Evolutionary conservation across 768 basidiomycete genomes (phyloP), one percentile per base, ranked within the genome.

Genomic region (Tricholoma saponaceum): DNA sequence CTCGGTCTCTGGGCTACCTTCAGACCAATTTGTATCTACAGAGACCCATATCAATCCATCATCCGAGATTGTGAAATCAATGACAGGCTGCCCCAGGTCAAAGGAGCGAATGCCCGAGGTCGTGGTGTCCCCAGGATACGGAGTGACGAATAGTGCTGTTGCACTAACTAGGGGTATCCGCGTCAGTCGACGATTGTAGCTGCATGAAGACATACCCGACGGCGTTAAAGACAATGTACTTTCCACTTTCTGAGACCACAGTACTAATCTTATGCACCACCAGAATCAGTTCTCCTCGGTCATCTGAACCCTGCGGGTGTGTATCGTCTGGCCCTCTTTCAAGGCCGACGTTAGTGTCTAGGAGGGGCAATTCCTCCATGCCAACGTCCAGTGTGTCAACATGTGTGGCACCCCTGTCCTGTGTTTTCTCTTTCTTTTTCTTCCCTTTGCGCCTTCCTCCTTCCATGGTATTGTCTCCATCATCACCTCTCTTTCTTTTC

Each of bases 161-260:
- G 83, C 81, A 18, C 91, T 92, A 65, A 32, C 58, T 23, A 55
- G 50, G 37, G 32, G 41, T 44, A 33, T 49, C 41, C 52, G 26
- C 14, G 51, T 55, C 37, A 51, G 33, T 25, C 16, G 22, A 53
- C 30, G 54, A 37, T 9, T 33, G n/a, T 5, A 46, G 28, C 35
- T n/a, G 7, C 32, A 30, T 44, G 18, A 30, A 23, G 10, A 72
- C 85, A 47, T 63, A 93, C 92, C 92, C 91, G 54, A 90, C 77
- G 5, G 78, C 88, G 58, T 76, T 86, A 67, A 92, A 93, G 5
- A 92, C 58, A 13, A 91, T 61, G 59, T 77, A 70, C 4, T 66
- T 69, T 12, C 72, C 70, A 4, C 64, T 67, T 7, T 69, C 70
- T 3, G 74, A 69, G 6, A 74, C 57, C 6, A 82, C 63, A 5